Percentiles rank a stretch among this genome's conserved stretches.
Evolutionary conservation across 768 basidiomycete genomes (phyloP).

Genomic region (Trichaptum fuscoviolaceum): DNA sequence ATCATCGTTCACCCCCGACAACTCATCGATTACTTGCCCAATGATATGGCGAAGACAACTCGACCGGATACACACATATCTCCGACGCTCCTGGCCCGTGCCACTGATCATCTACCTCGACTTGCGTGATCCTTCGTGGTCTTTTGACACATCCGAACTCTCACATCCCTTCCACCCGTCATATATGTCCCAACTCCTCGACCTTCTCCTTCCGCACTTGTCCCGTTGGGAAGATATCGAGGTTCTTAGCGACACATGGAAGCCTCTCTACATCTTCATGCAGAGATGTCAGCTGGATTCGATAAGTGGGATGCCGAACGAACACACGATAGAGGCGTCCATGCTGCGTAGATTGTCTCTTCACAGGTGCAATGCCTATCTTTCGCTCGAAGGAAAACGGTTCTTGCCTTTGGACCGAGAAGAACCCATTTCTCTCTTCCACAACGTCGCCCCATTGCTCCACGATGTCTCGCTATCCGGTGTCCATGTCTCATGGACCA

Average conservation of each 20-base stretch:
- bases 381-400: constrained; percentile 36
- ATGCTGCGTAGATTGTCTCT: constrained; percentile 38
- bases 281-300: constrained; percentile 24
- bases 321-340: not conserved
- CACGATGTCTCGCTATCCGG: constrained; percentile 44
- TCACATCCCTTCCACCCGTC: constrained; percentile 40
- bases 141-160: constrained; percentile 36
- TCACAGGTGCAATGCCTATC: constrained; percentile 55
- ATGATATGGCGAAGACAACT: constrained; percentile 23
- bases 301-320: constrained; percentile 5
- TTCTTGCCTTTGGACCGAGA: constrained; percentile 41
- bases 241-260: constrained; percentile 57
- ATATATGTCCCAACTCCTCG: constrained; percentile 41
- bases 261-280: constrained; percentile 40
- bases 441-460: constrained; percentile 27
- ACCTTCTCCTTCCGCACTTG: constrained; percentile 39
- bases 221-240: constrained; percentile 43
- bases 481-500: constrained; percentile 53
- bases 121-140: constrained; percentile 52
- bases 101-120: constrained; percentile 51
- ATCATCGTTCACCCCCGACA: constrained; percentile 18
- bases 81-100: constrained; percentile 39
- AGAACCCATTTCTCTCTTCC: constrained; percentile 38
- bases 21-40: not conserved
- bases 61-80: constrained; percentile 30